Evolutionary conservation across 2,329 filamentous ascomycete genomes (phyloP).

Genomic region (Myriosclerotinia curreyana): DNA sequence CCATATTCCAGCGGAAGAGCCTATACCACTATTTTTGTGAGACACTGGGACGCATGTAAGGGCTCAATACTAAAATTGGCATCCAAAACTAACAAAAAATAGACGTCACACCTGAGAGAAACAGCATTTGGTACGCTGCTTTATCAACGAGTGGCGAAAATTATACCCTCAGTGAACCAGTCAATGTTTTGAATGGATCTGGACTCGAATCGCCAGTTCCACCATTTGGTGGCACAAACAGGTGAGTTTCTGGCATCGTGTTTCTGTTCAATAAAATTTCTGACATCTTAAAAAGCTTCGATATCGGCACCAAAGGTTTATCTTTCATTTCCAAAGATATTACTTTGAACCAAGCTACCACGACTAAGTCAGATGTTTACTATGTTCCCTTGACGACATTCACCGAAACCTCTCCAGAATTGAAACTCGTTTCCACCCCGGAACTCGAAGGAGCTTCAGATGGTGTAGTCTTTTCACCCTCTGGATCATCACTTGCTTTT

Average conservation of each 20-base stretch:
- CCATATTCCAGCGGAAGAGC: conserved; percentile 27
- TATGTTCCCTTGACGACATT: conserved; percentile 32
- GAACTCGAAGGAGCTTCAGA: conserved; percentile 30
- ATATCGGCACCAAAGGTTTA: conserved; percentile 28
- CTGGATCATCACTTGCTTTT: conserved; percentile 68
- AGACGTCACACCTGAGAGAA: conserved; percentile 30
- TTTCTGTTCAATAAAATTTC: neutral
- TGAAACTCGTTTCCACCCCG: conserved; percentile 28
- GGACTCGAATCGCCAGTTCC: conserved; percentile 33
- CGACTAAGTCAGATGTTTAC: conserved; percentile 31
- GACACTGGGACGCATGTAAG: conserved; percentile 35
- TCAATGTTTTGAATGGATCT: conserved; percentile 33
- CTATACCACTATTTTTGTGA: conserved; percentile 31
- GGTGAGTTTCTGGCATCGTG: conserved; percentile 22
- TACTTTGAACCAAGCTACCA: conserved; percentile 28
- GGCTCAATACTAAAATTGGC: neutral
- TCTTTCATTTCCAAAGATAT: conserved; percentile 31
- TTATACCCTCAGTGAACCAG: conserved; percentile 31
- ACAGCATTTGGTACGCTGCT: conserved; percentile 34
- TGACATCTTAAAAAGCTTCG: conserved; percentile 25
- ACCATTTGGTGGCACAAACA: conserved; percentile 28
- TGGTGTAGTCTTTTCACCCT: conserved; percentile 63
- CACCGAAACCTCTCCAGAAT: conserved; percentile 23
- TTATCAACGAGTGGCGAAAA: conserved; percentile 24
- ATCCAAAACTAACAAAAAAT: conserved; percentile 1